Base-by-base conservation (phyloP, 208 protist genomes). In the Leishmania turanica region DNA sequence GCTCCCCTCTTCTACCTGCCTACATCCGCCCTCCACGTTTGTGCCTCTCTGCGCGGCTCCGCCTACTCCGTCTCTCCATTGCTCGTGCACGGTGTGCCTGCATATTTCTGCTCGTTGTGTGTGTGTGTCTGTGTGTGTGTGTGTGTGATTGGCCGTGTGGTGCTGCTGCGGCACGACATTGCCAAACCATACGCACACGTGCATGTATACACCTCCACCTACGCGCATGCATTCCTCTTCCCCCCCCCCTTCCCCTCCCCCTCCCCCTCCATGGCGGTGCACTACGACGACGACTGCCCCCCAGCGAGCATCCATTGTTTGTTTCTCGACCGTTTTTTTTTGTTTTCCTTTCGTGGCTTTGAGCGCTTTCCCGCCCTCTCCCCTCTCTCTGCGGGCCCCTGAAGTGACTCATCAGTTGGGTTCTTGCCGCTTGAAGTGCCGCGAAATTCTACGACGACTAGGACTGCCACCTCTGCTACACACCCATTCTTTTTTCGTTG, bases 121-220 rank as follows among this genome's bases (percentile, higher is more conserved):
- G 47, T n/a, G 37, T 78, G 49, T 75, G 74, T 47, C 17, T 81
- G 79, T n/a, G 49, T 74, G 47, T n/a, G 37, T 78, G 49, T 76
- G 74, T 47, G 27, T 81, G 49, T 37, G 49, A 3, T 45, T 80
- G 60, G 45, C 7, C 24, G 19, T 31, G 5, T n/a, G 31, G 56
- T 62, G 56, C 24, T 62, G 56, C 24, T 24, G 56, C 56, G 56
- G 24, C 56, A 31, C 56, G 56, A n/a, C 56, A 11, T 31, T 62
- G 56, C 24, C 56, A 62, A 62, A 62, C 53, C 53, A 24, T 62
- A 62, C 56, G 24, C 56, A 31, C 62, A 37, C 13, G 3, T 53
- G 37, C 13, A n/a, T 42, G 17, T 68, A 0, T 70, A n/a, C 37
- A 47, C 66, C 5, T 71, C 19, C 37, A 49, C 42, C 31, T 13